Evolutionary conservation across 2,329 filamentous ascomycete species (phyloP), one percentile per base, ranked within the genome.

Genomic region (Fusarium lyarnte): DNA sequence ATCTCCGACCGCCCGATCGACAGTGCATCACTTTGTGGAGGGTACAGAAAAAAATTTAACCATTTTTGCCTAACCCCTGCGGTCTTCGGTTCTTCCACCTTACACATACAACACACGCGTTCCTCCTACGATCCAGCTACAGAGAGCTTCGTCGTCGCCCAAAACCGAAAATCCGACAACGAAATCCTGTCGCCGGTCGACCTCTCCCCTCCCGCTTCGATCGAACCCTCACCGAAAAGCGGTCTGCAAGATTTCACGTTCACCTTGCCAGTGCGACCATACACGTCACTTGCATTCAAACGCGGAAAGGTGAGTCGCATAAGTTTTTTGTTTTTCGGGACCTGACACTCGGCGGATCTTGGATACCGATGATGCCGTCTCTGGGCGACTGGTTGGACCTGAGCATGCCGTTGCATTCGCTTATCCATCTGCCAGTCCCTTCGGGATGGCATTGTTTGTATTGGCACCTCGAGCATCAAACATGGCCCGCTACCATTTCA

Each of bases 161-260:
- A 45, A 46, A 58, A 61, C 13, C 29, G 13, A 58, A 54, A 27
- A 58, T 41, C 14, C 59, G 66, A 73, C 66, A 69, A 35, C 63
- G 52, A 55, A 39, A 66, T 74, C 47, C 74, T 64, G 76, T 77
- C 76, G 76, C 76, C 58, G 76, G 76, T 66, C 76, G 76, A 77
- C 76, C 58, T 73, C 47, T 51, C 57, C 53, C 61, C 55, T 70
- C 46, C 58, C 61, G 59, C 65, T 57, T 61, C 64, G 42, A 52
- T 52, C 58, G 60, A 54, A 54, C 49, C 42, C 29, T 35, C 54
- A 43, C 41, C 69, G 41, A 73, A 61, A 72, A 73, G 65, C 58
- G 60, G 67, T 70, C 65, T 60, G 58, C 41, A 69, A 73, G 59
- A 39, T 51, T 55, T 69, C 33, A 36, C 47, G 53, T 47, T 54